phyloP scores from a whole-genome alignment of 2,329 filamentous ascomycete species.

The Cladophialophora chaetospira region DNA sequence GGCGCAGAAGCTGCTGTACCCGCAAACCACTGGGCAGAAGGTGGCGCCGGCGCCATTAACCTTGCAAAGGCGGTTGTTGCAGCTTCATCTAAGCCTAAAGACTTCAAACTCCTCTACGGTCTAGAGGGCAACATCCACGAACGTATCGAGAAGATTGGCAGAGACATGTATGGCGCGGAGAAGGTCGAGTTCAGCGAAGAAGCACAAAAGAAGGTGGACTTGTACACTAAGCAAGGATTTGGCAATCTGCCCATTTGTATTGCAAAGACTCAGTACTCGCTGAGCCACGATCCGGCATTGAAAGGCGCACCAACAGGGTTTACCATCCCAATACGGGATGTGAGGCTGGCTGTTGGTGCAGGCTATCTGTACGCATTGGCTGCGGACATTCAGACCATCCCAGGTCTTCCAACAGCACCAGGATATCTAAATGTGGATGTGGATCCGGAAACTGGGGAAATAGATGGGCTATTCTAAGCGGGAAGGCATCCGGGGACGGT shows the following conservation, averaged over 20 bases:
- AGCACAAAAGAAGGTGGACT: constrained; percentile 94
- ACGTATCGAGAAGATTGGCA: constrained; percentile 86
- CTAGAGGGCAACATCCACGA: constrained; percentile 79
- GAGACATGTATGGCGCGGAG: constrained; percentile 90
- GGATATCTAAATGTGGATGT: constrained; percentile 93
- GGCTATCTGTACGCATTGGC: constrained; percentile 94
- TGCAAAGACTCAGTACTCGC: constrained; percentile 97
- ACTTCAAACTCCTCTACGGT: constrained; percentile 84
- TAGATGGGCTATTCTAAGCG: constrained; percentile 77
- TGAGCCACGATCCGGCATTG: constrained; percentile 87
- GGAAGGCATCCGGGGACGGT: background rate
- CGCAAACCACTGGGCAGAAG: constrained; percentile 95
- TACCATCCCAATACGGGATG: constrained; percentile 90
- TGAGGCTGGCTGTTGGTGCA: constrained; percentile 88
- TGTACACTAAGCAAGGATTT: constrained; percentile 88
- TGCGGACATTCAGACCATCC: constrained; percentile 97
- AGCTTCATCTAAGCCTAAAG: constrained; percentile 78
- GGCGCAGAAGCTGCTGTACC: constrained; percentile 92
- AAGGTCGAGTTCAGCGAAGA: constrained; percentile 91
- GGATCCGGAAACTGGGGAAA: constrained; percentile 78
- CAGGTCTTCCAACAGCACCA: constrained; percentile 89
- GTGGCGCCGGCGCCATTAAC: constrained; percentile 85
- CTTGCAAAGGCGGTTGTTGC: constrained; percentile 84
- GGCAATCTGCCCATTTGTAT: constrained; percentile 93
- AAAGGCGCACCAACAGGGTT: constrained; percentile 96